Percentiles rank a stretch among this genome's conserved stretches.
Conservation (phyloP, 2,329 filamentous ascomycete genomes). For the Rutstroemia sp. region DNA sequence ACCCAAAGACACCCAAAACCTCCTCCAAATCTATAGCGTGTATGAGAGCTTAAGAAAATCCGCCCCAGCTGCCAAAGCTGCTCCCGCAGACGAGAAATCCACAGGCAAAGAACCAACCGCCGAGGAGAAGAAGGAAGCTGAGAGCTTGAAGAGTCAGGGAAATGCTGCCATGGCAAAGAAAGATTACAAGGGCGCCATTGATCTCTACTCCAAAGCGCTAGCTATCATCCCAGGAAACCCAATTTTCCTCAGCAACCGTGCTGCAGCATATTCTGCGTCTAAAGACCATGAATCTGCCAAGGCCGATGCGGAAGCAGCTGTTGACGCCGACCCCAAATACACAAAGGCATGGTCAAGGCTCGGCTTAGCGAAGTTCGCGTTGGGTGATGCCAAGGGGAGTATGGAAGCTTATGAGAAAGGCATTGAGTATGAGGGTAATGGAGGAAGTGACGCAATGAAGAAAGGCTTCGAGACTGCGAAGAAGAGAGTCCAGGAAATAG, state of each 20-base stretch:
- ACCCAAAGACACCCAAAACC: slow-evolving; percentile 78
- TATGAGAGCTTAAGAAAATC: slow-evolving; percentile 83
- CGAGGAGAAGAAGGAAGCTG: slow-evolving; percentile 70
- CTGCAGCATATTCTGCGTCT: slow-evolving; percentile 81
- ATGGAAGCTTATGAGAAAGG: slow-evolving; percentile 94
- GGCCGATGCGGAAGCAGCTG: slow-evolving; percentile 84
- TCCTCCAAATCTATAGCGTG: slow-evolving; percentile 86
- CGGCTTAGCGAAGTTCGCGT: slow-evolving; percentile 82
- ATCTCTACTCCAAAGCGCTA: slow-evolving; percentile 82
- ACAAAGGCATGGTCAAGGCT: slow-evolving; percentile 96
- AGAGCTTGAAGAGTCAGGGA: slow-evolving; percentile 80
- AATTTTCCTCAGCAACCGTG: slow-evolving; percentile 96
- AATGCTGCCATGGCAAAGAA: slow-evolving; percentile 94
- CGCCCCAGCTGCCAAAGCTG: slow-evolving; percentile 31
- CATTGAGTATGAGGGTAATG: slow-evolving; percentile 89
- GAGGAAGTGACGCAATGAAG: slow-evolving; percentile 95
- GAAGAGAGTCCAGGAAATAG: slow-evolving; percentile 76
- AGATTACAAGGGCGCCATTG: slow-evolving; percentile 77
- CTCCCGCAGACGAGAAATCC: slow-evolving; percentile 35
- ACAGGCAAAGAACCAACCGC: slow-evolving; percentile 32
- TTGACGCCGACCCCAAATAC: slow-evolving; percentile 82
- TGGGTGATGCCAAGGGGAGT: slow-evolving; percentile 81
- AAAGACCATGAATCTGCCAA: slow-evolving; percentile 78
- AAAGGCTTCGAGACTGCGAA: slow-evolving; percentile 93
- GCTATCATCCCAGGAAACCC: slow-evolving; percentile 76